A percentile compares a stretch with the other conserved stretches of the same genome.
Conservation (phyloP, 2,329 filamentous ascomycete genomes). For the Fusarium palustre region DNA sequence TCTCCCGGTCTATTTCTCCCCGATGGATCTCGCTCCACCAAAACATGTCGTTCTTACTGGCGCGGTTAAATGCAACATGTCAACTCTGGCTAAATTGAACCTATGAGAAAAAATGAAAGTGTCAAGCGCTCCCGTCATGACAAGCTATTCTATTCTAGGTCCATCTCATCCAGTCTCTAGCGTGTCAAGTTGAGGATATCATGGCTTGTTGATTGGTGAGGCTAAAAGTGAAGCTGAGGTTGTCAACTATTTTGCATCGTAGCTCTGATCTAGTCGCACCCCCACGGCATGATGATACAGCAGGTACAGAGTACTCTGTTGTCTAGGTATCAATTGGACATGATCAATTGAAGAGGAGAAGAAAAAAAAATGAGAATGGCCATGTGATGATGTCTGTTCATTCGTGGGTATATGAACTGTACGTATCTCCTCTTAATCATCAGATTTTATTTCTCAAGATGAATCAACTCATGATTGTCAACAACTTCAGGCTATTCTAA, state of each 20-base stretch:
- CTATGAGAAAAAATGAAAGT: background rate
- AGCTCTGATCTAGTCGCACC: slow-evolving; percentile 4
- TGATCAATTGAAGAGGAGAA: background rate
- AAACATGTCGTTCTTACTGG: slow-evolving; percentile 8
- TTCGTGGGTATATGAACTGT: slow-evolving; percentile 40
- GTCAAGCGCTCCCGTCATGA: slow-evolving; percentile 42
- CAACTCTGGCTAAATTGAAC: slow-evolving; percentile 15
- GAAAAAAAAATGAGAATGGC: background rate
- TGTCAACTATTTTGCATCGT: background rate
- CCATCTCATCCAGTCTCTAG: slow-evolving; percentile 1
- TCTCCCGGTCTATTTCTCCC: slow-evolving; percentile 23
- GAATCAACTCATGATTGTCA: slow-evolving; percentile 14
- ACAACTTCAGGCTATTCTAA: slow-evolving; percentile 26
- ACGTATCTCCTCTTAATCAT: slow-evolving; percentile 34
- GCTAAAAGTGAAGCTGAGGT: slow-evolving; percentile 19
- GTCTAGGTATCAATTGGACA: background rate
- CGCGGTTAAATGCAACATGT: slow-evolving; percentile 34
- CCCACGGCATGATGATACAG: background rate
- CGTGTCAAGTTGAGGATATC: slow-evolving; percentile 16
- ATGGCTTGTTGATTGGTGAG: slow-evolving; percentile 37
- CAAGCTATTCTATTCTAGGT: slow-evolving; percentile 10
- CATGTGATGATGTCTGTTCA: slow-evolving; percentile 34
- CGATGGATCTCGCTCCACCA: slow-evolving; percentile 34
- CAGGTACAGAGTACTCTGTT: no score
- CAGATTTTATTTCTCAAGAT: slow-evolving; percentile 28